Percentiles rank a stretch among this genome's conserved stretches.
These are phyloP conservation scores for Alternaria arborescens DNA, from an alignment of 2,329 filamentous ascomycete genomes.

Conservation along the genomic window DNA sequence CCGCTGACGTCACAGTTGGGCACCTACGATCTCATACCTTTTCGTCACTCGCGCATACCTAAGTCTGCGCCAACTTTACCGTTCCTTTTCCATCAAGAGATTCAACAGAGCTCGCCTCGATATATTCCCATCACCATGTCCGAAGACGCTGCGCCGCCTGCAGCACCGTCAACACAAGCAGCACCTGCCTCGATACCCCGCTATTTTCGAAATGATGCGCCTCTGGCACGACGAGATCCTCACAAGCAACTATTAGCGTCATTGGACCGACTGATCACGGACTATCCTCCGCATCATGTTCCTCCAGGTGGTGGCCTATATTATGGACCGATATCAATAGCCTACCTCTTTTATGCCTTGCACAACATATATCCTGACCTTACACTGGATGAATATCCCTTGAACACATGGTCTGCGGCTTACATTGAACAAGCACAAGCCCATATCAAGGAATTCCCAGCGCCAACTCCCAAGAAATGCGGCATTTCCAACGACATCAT, in stretches of 20 bases:
- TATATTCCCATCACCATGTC: conserved; percentile 31
- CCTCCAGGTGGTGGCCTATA: conserved; percentile 59
- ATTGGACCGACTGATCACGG: conserved; percentile 58
- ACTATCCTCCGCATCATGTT: conserved; percentile 57
- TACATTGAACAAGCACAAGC: conserved; percentile 61
- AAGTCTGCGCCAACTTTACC: conserved; percentile 10
- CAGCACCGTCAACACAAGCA: conserved; percentile 26
- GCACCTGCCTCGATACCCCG: conserved; percentile 47
- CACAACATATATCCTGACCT: conserved; percentile 60
- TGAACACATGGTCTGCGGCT: conserved; percentile 60
- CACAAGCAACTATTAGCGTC: conserved; percentile 61
- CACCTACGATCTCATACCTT: conserved; percentile 13
- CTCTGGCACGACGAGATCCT: conserved; percentile 53
- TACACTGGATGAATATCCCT: conserved; percentile 55
- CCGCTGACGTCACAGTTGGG: conserved; percentile 28
- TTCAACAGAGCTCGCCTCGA: conserved; percentile 4
- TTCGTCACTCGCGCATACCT: conserved; percentile 14
- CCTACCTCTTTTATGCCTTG: conserved; percentile 60
- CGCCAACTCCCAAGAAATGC: conserved; percentile 57
- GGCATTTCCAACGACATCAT: conserved; percentile 62
- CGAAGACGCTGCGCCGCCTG: conserved; percentile 31
- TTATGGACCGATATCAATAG: conserved; percentile 60
- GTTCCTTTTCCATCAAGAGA: conserved; percentile 2
- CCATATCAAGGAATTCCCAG: conserved; percentile 59
- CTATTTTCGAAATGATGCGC: conserved; percentile 54